A percentile compares a stretch with the other conserved stretches of the same genome.
phyloP scores from a whole-genome alignment of 1,284 basidiomycete species.

The Phaffia rhodozyma region DNA sequence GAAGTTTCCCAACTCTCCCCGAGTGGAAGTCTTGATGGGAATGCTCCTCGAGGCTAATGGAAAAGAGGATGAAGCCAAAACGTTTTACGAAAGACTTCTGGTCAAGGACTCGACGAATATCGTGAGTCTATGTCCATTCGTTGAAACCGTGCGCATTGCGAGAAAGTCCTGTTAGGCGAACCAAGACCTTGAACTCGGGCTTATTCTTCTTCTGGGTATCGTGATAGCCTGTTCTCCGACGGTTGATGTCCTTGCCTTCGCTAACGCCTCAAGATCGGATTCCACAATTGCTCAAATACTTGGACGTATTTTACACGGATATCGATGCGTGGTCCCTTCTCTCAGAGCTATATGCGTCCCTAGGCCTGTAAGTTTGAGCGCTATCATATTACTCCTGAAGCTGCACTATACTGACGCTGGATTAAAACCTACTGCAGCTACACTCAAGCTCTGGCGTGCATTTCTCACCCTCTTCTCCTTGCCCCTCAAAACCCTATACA shows the following conservation, averaged over 20 bases:
- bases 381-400: background rate
- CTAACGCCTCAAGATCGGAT: conserved; percentile 46
- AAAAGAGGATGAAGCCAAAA: conserved; percentile 36
- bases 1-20: conserved; percentile 69
- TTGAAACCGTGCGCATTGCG: background rate
- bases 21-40: conserved; percentile 72
- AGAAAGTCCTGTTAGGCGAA: background rate
- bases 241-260: conserved; percentile 56
- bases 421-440: conserved; percentile 32
- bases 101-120: conserved; percentile 59
- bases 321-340: conserved; percentile 86
- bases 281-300: conserved; percentile 59
- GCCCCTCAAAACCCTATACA: conserved; percentile 76
- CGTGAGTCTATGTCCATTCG: conserved; percentile 42
- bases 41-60: conserved; percentile 68
- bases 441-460: conserved; percentile 52
- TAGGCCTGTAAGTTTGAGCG: conserved; percentile 51
- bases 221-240: conserved; percentile 63
- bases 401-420: background rate
- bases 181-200: background rate
- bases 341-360: conserved; percentile 72
- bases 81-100: conserved; percentile 52
- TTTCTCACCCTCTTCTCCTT: conserved; percentile 69
- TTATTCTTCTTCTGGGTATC: conserved; percentile 6
- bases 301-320: conserved; percentile 90